Percentiles rank a stretch among this genome's conserved stretches.
phyloP scores from a whole-genome alignment of 2,329 filamentous ascomycete genomes.

The Metarhizium album region DNA sequence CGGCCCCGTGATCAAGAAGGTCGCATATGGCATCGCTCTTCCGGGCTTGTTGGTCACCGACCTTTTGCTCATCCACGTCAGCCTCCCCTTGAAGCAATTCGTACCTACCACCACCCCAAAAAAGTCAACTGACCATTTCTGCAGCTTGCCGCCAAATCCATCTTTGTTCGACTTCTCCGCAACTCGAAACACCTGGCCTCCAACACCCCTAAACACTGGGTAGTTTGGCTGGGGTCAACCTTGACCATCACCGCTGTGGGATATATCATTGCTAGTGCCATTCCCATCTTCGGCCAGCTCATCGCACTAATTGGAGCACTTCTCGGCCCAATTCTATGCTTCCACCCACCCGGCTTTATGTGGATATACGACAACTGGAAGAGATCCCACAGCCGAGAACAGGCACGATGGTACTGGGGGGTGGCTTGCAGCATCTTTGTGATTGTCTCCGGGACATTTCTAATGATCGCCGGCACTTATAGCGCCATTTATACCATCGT shows the following conservation, averaged over 20 bases:
- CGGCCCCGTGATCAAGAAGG: conserved; percentile 29
- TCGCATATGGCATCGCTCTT: conserved; percentile 30
- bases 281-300: conserved; percentile 20
- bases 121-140: background rate
- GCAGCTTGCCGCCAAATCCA: conserved; percentile 12
- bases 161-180: conserved; percentile 20
- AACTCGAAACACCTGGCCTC: conserved; percentile 17
- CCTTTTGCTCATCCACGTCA: conserved; percentile 18
- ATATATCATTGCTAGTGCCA: conserved; percentile 12
- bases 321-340: conserved; percentile 16
- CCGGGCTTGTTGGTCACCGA: conserved; percentile 18
- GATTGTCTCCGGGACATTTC: background rate
- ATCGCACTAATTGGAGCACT: conserved; percentile 16
- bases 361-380: conserved; percentile 15
- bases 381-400: background rate
- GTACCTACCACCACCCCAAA: no score
- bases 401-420: conserved; percentile 5
- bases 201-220: conserved; percentile 18
- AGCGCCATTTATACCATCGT: background rate
- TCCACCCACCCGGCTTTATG: conserved; percentile 15
- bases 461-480: conserved; percentile 1
- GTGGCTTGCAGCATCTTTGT: conserved; percentile 8
- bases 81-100: conserved; percentile 1
- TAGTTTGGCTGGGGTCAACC: conserved; percentile 17
- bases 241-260: conserved; percentile 9